Base-by-base conservation (phyloP, 352 stramenopile genomes). In the Phytophthora pluvialis region DNA sequence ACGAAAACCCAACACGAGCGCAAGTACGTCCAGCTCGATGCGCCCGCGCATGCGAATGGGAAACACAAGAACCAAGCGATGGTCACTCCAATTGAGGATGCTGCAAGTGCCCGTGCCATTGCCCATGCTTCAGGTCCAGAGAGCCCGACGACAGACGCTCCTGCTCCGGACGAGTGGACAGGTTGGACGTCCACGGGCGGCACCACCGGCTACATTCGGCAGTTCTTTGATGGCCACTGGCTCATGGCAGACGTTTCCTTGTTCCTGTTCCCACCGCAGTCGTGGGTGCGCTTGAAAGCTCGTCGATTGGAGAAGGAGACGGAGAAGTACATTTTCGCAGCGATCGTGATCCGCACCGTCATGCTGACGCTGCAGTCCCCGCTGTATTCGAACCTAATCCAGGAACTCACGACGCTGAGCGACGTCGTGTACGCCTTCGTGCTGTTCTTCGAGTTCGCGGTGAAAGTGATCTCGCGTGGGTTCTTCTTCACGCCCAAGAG, bases 311-410 rank as follows among this genome's bases (percentile, higher is more conserved):
- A 95, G 40, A 91, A 91, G 44, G 83, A 93, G 47, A 95, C 80
- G 0, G 87, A 95, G 49, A 92, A 90, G 57, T 95, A 92, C 33
- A 93, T 95, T 46, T 95, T 92, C 45, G 73, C 78, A 0, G 86
- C 73, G 0, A 95, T 95, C 35, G 83, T 94, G 42, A 83, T 93
- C 8, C 85, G 87, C 18, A 94, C 85, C 0, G 60, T 91, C 8
- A 54, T 95, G 45, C 65, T 94, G 25, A 91, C 83, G 9, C 60
- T 95, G 1, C 84, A 95, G 25, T 91, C 80, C 45, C 87, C 87
- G 7, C 60, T 93, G 5, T 95, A 95, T 55, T 91, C 82, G 4
- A 78, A 80, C 11, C 46, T 91, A 25, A 90, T 95, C 47, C 85
- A 93, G 66, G 83, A 95, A 67, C 81, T 95, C 55, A 95, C 83